Evolutionary conservation across 257 asterid species (phyloP).

Genomic region (Rauvolfia tetraphylla): DNA sequence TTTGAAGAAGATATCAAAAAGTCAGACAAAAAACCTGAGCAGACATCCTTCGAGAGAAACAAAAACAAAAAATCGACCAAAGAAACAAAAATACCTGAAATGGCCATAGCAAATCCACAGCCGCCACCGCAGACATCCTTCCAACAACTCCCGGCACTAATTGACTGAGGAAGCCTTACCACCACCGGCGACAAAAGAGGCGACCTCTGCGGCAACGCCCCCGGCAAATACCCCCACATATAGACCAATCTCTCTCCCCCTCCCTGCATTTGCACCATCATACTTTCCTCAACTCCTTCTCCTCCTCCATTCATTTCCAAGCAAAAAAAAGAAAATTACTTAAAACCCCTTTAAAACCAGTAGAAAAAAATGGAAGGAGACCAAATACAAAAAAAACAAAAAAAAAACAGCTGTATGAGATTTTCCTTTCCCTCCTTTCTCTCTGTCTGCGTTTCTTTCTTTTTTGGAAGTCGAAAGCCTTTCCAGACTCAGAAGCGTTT

Average conservation of each 20-base stretch:
- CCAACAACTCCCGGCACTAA: constrained; percentile 54
- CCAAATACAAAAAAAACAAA: background rate
- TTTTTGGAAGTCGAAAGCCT: background rate
- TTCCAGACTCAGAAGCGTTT: background rate
- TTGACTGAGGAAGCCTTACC: constrained; percentile 49
- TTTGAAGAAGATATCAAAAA: background rate
- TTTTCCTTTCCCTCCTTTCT: background rate
- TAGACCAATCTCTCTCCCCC: constrained; percentile 43
- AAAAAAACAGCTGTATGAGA: background rate
- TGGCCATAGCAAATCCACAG: constrained; percentile 95
- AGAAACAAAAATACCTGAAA: constrained; percentile 52
- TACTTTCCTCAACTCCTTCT: constrained; percentile 54
- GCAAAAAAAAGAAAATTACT: constrained; percentile 3
- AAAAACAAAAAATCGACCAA: too few relatives aligned
- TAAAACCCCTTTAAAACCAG: background rate
- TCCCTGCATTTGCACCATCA: constrained; percentile 43
- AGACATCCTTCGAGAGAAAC: too few relatives aligned
- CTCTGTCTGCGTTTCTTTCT: too few relatives aligned
- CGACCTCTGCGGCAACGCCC: constrained; percentile 88
- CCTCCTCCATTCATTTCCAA: constrained; percentile 53
- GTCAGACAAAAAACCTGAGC: background rate
- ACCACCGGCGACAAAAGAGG: constrained; percentile 73
- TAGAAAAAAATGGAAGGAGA: background rate
- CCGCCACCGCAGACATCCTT: constrained; percentile 94
- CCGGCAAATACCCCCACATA: constrained; percentile 97